These are phyloP conservation scores for Diaporthe nobilis DNA, from an alignment of 2,329 filamentous ascomycete species.

Conservation along the genomic window DNA sequence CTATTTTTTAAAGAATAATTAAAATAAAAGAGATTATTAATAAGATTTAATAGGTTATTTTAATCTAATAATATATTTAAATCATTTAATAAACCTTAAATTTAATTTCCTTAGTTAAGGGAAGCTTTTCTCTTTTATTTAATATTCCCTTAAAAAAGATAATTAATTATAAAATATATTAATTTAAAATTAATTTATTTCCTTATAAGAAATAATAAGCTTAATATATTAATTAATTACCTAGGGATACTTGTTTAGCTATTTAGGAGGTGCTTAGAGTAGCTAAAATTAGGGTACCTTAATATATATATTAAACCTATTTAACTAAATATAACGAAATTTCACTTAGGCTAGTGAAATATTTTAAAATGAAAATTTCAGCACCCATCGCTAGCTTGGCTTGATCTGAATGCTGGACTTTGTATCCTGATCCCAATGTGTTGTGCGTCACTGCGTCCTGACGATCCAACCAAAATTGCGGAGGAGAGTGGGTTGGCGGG, in stretches of 20 bases:
- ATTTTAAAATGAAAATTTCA: neutral
- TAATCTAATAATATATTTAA: neutral
- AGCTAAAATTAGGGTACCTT: neutral
- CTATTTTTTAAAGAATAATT: neutral
- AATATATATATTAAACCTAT: neutral
- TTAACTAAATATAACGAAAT: neutral
- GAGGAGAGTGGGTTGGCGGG: neutral
- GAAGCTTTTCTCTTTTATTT: neutral
- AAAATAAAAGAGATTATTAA: neutral
- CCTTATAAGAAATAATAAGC: neutral
- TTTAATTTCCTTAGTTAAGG: too few relatives aligned
- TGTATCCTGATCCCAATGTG: neutral
- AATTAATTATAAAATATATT: neutral
- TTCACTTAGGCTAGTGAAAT: neutral
- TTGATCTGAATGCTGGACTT: neutral
- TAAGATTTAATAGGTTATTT: neutral
- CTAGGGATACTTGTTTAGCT: neutral
- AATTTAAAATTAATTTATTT: neutral
- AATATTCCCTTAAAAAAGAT: too few relatives aligned
- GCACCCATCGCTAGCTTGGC: neutral
- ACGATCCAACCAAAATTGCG: neutral
- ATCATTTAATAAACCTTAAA: neutral
- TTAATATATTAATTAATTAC: neutral
- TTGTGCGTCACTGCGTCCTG: neutral
- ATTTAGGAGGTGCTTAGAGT: neutral